phyloP scores from a whole-genome alignment of 2,329 filamentous ascomycete species.

The Phyllosticta citriasiana region DNA sequence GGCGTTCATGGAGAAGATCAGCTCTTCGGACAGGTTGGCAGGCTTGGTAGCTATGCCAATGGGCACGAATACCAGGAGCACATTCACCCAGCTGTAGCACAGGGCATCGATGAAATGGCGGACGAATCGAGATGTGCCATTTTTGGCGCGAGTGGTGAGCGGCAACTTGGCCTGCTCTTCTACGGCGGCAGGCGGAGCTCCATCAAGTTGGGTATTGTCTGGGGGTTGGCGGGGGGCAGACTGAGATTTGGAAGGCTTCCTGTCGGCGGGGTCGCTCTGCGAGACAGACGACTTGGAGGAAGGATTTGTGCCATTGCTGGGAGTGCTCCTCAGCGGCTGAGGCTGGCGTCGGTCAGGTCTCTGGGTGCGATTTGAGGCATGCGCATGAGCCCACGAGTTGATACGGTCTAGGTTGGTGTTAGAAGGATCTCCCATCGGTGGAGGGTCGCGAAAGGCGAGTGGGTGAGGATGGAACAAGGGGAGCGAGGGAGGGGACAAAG shows the following conservation, averaged over 20 bases:
- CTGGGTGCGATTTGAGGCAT: slow-evolving; percentile 31
- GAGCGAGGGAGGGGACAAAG: neutral
- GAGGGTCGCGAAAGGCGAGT: slow-evolving; percentile 12
- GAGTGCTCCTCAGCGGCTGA: slow-evolving; percentile 19
- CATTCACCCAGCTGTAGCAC: slow-evolving; percentile 67
- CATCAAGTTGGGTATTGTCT: slow-evolving; percentile 39
- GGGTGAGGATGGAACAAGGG: slow-evolving; percentile 4
- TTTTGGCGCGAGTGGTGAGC: slow-evolving; percentile 40
- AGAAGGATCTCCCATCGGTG: slow-evolving; percentile 46
- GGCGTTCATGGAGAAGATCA: slow-evolving; percentile 43
- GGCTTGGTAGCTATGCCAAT: slow-evolving; percentile 58
- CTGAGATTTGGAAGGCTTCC: slow-evolving; percentile 17
- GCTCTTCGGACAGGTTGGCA: slow-evolving; percentile 28
- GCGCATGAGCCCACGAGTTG: slow-evolving; percentile 39
- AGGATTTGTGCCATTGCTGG: slow-evolving; percentile 20
- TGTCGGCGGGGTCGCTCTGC: slow-evolving; percentile 20
- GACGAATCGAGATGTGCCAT: slow-evolving; percentile 43
- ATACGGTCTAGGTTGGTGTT: slow-evolving; percentile 43
- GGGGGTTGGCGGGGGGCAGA: slow-evolving; percentile 29
- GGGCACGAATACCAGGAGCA: slow-evolving; percentile 68
- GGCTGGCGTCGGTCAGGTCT: slow-evolving; percentile 10
- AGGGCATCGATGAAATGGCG: slow-evolving; percentile 49
- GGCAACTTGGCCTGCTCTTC: slow-evolving; percentile 31
- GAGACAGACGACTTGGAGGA: slow-evolving; percentile 14
- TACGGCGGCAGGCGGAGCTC: slow-evolving; percentile 46